Evolutionary conservation across 2,329 filamentous ascomycete species (phyloP).

Genomic region (Colletotrichum lupini): DNA sequence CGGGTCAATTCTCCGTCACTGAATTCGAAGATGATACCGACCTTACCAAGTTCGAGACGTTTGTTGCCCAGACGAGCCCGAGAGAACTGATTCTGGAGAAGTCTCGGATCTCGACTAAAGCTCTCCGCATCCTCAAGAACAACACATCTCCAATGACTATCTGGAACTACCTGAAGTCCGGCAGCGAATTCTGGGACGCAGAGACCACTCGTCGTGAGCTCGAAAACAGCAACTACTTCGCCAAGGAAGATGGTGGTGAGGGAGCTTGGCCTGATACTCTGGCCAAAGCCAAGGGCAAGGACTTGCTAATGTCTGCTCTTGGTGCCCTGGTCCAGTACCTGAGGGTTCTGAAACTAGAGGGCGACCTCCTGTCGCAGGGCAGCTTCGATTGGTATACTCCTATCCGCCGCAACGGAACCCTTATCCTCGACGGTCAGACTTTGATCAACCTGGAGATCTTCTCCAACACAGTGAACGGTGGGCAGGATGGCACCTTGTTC

Average conservation of each 20-base stretch:
- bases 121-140: slow-evolving; percentile 92
- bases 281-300: slow-evolving; percentile 78
- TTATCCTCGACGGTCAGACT: slow-evolving; percentile 95
- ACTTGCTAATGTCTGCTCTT: slow-evolving; percentile 88
- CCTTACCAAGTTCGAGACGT: slow-evolving; percentile 96
- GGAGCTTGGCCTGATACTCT: slow-evolving; percentile 82
- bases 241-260: slow-evolving; percentile 60
- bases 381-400: slow-evolving; percentile 94
- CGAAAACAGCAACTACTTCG: slow-evolving; percentile 82
- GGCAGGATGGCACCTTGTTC: slow-evolving; percentile 88
- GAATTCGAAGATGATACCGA: slow-evolving; percentile 93
- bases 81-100: slow-evolving; percentile 93
- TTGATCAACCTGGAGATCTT: slow-evolving; percentile 99
- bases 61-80: slow-evolving; percentile 91
- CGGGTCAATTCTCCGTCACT: slow-evolving; percentile 93
- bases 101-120: slow-evolving; percentile 85
- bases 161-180: slow-evolving; percentile 92
- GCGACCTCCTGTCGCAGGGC: slow-evolving; percentile 85
- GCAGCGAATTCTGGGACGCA: slow-evolving; percentile 90
- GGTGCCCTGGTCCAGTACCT: slow-evolving; percentile 92
- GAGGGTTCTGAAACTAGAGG: slow-evolving; percentile 86
- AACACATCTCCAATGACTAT: slow-evolving; percentile 93
- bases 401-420: slow-evolving; percentile 87
- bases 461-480: slow-evolving; percentile 89
- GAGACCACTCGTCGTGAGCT: slow-evolving; percentile 86